Base-by-base conservation (phyloP, 2,329 filamentous ascomycete species). In the Botrytis medusae region DNA sequence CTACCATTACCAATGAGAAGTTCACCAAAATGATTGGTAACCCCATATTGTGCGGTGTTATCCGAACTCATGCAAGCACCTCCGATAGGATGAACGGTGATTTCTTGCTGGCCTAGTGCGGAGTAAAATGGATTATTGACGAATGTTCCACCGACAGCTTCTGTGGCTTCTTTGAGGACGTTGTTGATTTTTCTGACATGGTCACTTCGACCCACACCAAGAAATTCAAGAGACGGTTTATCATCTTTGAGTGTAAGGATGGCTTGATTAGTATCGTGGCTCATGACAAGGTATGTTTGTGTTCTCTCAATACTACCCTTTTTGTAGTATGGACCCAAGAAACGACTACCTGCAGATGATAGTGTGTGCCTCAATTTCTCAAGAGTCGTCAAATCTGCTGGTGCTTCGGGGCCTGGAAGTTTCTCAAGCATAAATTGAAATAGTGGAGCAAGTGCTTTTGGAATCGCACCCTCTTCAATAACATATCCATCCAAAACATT, bases 11-110 rank as follows among this genome's bases (percentile, higher is more conserved):
- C 89, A 0, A 78, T 84, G 72, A 91, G 90, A 0, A 92, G 81
- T 76, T 90, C 85, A 4, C 90, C 90, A 10, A 84, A 79, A 76
- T 92, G 88, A 77, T 91, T 90, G 0, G 88, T 88, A 0, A 86
- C 90, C 18, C 91, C 90, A 7, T 84, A 85, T 10, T 79, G 77
- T 2, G 87, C 87, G 1, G 87, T 89, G 29, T 87, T 87, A 77
- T 91, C 88, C 7, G 81, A 81, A 46, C 88, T 87, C 86, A 92
- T 90, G 69, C 85, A 87, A 2, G 89, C 90, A 62, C 91, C 91
- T 20, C 88, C 89, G 65, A 92, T 88, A 9, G 90, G 88, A 81
- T 92, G 90, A 20, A 92, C 90, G 0, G 90, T 91, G 34, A 92
- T 85, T 78, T 89, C 83, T 74, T 89, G 86, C 71, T 87, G 82